Base-by-base conservation (phyloP, 2,329 filamentous ascomycete species). In the Trichoderma atrobrunneum region DNA sequence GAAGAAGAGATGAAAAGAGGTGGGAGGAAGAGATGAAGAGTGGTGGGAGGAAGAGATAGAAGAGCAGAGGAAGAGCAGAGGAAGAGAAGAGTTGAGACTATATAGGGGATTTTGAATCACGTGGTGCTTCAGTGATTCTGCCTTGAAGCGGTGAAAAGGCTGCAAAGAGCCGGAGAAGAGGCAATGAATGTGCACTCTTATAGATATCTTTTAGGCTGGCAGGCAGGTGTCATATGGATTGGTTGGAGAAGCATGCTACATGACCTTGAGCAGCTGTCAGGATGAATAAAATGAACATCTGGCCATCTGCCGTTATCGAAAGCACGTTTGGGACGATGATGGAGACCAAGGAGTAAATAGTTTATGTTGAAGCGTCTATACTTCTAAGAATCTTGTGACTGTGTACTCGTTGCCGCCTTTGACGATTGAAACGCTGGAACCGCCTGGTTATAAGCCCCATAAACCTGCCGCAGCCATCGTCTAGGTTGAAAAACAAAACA, bases 121-220 rank as follows among this genome's bases (percentile, higher is more conserved):
- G 66, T 69, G 66, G 64, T 21, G 64, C 64, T 67, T 67, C 51
- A 67, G 12, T 21, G 21, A 66, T 32, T 56, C n/a, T 30, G 30
- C 32, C 36, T 21, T 54, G 63, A 57, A 28, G 48, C 21, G 48
- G 48, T 66, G 39, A 16, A 57, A 57, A 57, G 6, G 21, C 7
- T 21, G 16, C 30, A 61, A 8, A 61, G 59, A 21, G 12, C 16
- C 6, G 16, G 21, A 26, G 28, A 65, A 32, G 62, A 30, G 62
- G 18, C 5, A 18, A 32, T 12, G 2, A 65, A 11, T 39, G 62
- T 54, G 62, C 62, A 21, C 62, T 54, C 39, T 34, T 65, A 18
- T 39, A 18, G 36, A 32, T 51, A 28, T 48, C 18, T 6, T 64
- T 2, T 5, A 30, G 28, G 26, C 14, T 14, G 61, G 21, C 30